Percentiles rank a stretch among this genome's conserved stretches.
phyloP scores from a whole-genome alignment of 768 basidiomycete genomes.

The Collybia sp. region DNA sequence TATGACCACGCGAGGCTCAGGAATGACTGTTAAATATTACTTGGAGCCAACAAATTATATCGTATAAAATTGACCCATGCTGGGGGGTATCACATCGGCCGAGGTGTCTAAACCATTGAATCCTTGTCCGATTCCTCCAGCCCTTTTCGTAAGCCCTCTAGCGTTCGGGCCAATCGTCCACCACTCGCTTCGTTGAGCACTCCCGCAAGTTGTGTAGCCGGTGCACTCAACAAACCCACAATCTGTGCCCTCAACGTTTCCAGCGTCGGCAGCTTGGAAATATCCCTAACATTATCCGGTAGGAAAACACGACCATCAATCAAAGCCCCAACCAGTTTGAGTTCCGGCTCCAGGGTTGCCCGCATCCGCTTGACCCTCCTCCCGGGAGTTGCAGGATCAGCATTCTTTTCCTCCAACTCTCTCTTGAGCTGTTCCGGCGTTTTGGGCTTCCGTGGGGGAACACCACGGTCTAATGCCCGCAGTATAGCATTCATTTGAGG shows the following conservation, averaged over 20 bases:
- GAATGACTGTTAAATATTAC: no score
- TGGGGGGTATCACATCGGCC: no score
- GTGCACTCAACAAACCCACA: slow-evolving; percentile 76
- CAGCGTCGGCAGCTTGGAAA: slow-evolving; percentile 73
- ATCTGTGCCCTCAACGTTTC: slow-evolving; percentile 78
- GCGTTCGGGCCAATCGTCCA: slow-evolving; percentile 61
- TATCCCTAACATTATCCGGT: slow-evolving; percentile 49
- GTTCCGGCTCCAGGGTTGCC: slow-evolving; percentile 54
- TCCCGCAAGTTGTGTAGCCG: slow-evolving; percentile 68
- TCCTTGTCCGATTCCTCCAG: slow-evolving; percentile 13
- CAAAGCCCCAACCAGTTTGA: slow-evolving; percentile 73
- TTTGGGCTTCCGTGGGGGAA: slow-evolving; percentile 54
- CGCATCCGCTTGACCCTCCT: slow-evolving; percentile 58
- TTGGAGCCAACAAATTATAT: no score
- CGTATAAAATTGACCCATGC: no score
- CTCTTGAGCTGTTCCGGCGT: slow-evolving; percentile 47
- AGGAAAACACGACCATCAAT: slow-evolving; percentile 73
- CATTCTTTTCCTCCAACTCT: slow-evolving; percentile 48
- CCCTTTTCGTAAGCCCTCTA: slow-evolving; percentile 67
- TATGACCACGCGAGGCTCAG: no score
- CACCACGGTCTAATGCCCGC: slow-evolving; percentile 58
- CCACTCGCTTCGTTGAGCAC: slow-evolving; percentile 67
- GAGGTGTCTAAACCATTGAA: no score
- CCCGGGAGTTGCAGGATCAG: slow-evolving; percentile 66
- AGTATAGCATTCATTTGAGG: slow-evolving; percentile 67